phyloP scores from a whole-genome alignment of 1,284 basidiomycete genomes.

The Fomitopsis betulina region DNA sequence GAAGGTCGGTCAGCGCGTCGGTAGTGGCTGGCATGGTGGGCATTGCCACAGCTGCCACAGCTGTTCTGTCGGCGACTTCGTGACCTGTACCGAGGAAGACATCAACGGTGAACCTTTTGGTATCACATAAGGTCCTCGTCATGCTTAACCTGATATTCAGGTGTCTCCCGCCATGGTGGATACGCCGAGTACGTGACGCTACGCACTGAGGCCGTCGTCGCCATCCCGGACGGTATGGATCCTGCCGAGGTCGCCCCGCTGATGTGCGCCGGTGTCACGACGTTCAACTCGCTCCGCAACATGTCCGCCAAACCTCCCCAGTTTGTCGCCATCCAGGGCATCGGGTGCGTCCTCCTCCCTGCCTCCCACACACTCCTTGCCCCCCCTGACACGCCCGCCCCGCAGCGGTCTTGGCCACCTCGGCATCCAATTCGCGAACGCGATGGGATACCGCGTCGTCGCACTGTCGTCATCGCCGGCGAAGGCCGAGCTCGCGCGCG shows the following conservation, averaged over 20 bases:
- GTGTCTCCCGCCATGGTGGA: conserved; percentile 12
- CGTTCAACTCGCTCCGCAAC: conserved; percentile 4
- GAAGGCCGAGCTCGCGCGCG: conserved; percentile 23
- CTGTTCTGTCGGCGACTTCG: conserved; percentile 18
- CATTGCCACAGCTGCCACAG: conserved; percentile 19
- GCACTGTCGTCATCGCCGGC: conserved; percentile 23
- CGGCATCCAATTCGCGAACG: conserved; percentile 26
- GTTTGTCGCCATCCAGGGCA: conserved; percentile 26
- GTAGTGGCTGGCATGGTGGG: conserved; percentile 24
- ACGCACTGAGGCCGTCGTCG: conserved; percentile 46
- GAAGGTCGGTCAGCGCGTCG: conserved; percentile 27
- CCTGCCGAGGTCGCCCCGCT: conserved; percentile 26
- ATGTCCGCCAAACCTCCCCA: conserved; percentile 22
- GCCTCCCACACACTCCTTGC: background rate
- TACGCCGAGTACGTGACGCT: conserved; percentile 21
- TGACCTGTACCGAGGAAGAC: conserved; percentile 19
- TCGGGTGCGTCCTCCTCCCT: conserved; percentile 20
- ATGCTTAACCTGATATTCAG: conserved; percentile 1
- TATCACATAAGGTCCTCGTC: background rate
- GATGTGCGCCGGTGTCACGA: conserved; percentile 7
- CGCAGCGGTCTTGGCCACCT: conserved; percentile 29
- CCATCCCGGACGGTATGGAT: conserved; percentile 55
- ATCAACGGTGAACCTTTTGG: conserved; percentile 26
- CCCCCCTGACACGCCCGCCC: background rate
- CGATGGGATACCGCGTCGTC: conserved; percentile 26